These are phyloP conservation scores for Trametes cubensis DNA, from an alignment of 768 basidiomycete species.

Conservation along the genomic window DNA sequence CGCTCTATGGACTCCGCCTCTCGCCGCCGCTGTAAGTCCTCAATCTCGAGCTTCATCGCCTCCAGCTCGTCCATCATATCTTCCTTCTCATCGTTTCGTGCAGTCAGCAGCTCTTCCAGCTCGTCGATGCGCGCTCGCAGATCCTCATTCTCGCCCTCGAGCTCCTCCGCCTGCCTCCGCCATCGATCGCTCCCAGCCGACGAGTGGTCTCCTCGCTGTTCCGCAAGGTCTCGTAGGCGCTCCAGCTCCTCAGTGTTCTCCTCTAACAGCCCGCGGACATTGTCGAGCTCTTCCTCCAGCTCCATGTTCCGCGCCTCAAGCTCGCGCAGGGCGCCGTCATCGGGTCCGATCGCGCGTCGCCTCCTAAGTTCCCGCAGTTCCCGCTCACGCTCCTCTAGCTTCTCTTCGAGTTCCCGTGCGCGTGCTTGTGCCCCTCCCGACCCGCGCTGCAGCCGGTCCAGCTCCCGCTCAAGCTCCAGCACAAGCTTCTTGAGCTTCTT, in stretches of 20 bases:
- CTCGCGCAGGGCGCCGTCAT: constrained; percentile 57
- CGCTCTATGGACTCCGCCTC: constrained; percentile 69
- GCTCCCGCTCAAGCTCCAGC: constrained; percentile 78
- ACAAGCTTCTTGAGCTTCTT: constrained; percentile 92
- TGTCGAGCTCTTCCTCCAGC: constrained; percentile 74
- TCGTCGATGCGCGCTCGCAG: constrained; percentile 61
- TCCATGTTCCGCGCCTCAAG: constrained; percentile 64
- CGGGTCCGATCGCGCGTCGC: constrained; percentile 40
- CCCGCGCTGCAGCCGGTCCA: constrained; percentile 66
- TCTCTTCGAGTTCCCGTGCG: constrained; percentile 77
- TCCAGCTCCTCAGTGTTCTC: constrained; percentile 88
- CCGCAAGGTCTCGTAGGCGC: constrained; percentile 67
- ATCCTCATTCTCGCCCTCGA: constrained; percentile 66
- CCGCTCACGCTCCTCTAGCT: constrained; percentile 70
- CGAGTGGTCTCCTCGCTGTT: constrained; percentile 48
- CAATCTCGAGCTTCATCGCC: constrained; percentile 63
- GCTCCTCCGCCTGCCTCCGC: constrained; percentile 54
- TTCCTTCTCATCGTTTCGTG: constrained; percentile 71
- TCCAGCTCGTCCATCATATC: constrained; percentile 70
- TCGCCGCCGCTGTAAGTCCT: constrained; percentile 62
- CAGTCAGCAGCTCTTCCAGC: constrained; percentile 54
- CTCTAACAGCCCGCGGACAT: constrained; percentile 66
- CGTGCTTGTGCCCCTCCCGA: constrained; percentile 47
- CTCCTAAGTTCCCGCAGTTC: constrained; percentile 70
- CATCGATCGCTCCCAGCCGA: constrained; percentile 46